Percentiles rank a stretch among this genome's conserved stretches.
Evolutionary conservation across 306 rosid species (phyloP).

Genomic region (Trifolium repens): DNA sequence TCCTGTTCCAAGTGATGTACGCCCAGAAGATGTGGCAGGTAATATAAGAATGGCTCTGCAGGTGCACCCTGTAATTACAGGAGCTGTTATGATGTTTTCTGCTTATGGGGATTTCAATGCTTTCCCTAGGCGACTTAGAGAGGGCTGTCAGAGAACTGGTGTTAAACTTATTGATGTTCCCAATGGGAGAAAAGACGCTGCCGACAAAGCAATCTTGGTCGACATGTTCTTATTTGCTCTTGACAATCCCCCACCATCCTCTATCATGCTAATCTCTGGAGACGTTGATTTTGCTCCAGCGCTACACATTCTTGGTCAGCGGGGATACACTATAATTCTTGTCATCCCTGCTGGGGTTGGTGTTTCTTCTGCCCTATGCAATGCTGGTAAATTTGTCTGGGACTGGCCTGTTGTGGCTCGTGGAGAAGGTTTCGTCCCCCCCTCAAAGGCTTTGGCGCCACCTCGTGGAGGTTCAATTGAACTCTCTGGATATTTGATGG

Average conservation of each 20-base stretch:
- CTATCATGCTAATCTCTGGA: conserved; percentile 92
- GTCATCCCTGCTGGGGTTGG: conserved; percentile 90
- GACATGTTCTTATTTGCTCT: conserved; percentile 99
- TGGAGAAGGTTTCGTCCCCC: conserved; percentile 87
- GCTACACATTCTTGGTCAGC: conserved; percentile 95
- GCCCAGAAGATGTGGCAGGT: conserved; percentile 92
- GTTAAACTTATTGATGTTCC: conserved; percentile 95
- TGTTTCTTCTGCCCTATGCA: conserved; percentile 93
- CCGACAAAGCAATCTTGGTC: conserved; percentile 96
- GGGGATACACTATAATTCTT: conserved; percentile 89
- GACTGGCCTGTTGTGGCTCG: conserved; percentile 96
- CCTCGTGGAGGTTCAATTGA: conserved; percentile 62
- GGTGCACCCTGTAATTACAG: conserved; percentile 87
- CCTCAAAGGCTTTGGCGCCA: conserved; percentile 59
- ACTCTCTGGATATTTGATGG: conserved; percentile 68
- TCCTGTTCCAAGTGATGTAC: conserved; percentile 94
- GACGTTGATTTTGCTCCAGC: conserved; percentile 97
- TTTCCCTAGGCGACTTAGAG: conserved; percentile 90
- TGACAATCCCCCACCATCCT: conserved; percentile 96
- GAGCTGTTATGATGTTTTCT: conserved; percentile 83
- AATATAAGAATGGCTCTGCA: conserved; percentile 94
- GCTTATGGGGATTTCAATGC: conserved; percentile 95
- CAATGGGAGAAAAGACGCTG: conserved; percentile 97
- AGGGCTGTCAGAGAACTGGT: conserved; percentile 98
- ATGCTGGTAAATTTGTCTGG: conserved; percentile 98